Percentiles rank a stretch among this genome's conserved stretches.
Conservation (phyloP, 1,284 basidiomycete genomes). For the Naganishia albida region DNA sequence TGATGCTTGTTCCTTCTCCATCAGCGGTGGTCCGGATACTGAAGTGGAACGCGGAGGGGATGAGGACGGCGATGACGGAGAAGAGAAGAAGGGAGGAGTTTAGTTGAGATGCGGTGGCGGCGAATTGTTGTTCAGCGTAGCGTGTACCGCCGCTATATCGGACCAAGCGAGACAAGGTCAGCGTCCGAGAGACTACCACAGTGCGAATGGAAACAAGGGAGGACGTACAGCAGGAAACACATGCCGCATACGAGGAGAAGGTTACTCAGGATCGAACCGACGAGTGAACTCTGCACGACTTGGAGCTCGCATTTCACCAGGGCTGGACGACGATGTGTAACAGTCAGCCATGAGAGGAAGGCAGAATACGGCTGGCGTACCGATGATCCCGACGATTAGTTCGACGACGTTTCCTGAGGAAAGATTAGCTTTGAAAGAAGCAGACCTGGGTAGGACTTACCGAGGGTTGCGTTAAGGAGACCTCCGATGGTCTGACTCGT, state of each 20-base stretch:
- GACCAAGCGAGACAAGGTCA: slow-evolving; percentile 41
- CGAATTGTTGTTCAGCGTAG: slow-evolving; percentile 53
- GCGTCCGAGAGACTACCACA: slow-evolving; percentile 34
- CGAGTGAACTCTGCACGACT: slow-evolving; percentile 59
- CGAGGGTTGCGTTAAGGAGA: slow-evolving; percentile 79
- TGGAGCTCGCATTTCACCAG: slow-evolving; percentile 43
- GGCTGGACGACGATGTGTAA: neutral
- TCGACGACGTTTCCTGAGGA: slow-evolving; percentile 56
- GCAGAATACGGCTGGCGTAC: neutral
- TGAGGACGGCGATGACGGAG: slow-evolving; percentile 56
- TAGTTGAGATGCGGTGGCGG: slow-evolving; percentile 52
- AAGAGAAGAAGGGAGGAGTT: slow-evolving; percentile 58
- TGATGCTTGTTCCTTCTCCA: slow-evolving; percentile 34
- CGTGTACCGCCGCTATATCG: slow-evolving; percentile 50
- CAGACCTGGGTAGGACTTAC: neutral
- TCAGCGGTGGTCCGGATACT: slow-evolving; percentile 47
- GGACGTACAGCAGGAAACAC: slow-evolving; percentile 62
- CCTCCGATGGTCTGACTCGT: slow-evolving; percentile 78
- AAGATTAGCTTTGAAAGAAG: neutral
- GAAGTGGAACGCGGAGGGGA: slow-evolving; percentile 57
- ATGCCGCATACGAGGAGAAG: slow-evolving; percentile 76
- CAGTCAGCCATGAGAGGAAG: neutral
- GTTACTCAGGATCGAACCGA: slow-evolving; percentile 66
- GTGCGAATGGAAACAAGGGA: neutral
- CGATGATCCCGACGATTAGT: slow-evolving; percentile 43